phyloP scores from a whole-genome alignment of 2,329 filamentous ascomycete genomes.

The Pseudogymnoascus sp. region DNA sequence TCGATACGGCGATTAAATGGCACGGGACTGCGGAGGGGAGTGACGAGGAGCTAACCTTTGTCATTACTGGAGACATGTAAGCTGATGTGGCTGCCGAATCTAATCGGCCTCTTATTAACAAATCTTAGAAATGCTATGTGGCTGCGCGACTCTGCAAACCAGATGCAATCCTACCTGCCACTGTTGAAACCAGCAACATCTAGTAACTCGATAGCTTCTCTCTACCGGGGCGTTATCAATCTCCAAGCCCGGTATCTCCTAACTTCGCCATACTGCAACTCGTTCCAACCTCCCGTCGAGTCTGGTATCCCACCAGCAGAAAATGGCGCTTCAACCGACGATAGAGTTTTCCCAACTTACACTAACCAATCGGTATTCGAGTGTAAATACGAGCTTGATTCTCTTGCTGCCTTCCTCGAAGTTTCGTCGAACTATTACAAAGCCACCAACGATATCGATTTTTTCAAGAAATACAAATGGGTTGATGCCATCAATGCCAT shows the following conservation, averaged over 20 bases:
- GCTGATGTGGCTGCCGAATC: background rate
- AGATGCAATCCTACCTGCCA: constrained; percentile 63
- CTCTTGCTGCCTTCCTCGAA: constrained; percentile 77
- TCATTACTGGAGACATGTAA: constrained; percentile 51
- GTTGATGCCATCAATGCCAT: constrained; percentile 63
- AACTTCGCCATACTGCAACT: constrained; percentile 75
- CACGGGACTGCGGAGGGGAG: constrained; percentile 52
- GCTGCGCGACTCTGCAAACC: constrained; percentile 76
- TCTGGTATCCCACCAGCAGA: constrained; percentile 54
- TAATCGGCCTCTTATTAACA: constrained; percentile 45
- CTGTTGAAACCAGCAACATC: constrained; percentile 48
- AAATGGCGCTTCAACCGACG: constrained; percentile 52
- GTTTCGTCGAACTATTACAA: constrained; percentile 74
- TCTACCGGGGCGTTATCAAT: constrained; percentile 67
- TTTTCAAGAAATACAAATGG: constrained; percentile 70
- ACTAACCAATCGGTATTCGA: constrained; percentile 72
- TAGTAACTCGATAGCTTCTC: constrained; percentile 53
- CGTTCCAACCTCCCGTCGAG: constrained; percentile 78
- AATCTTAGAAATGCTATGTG: constrained; percentile 81
- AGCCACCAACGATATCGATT: constrained; percentile 62
- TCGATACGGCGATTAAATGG: constrained; percentile 68
- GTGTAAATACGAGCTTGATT: constrained; percentile 95
- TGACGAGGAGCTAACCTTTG: constrained; percentile 56
- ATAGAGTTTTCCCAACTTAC: constrained; percentile 62
- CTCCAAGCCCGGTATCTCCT: constrained; percentile 62